Percentiles rank a stretch among this genome's conserved stretches.
phyloP scores from a whole-genome alignment of 176 grass and related monocot genomes.

The Phoenix roebelenii region DNA sequence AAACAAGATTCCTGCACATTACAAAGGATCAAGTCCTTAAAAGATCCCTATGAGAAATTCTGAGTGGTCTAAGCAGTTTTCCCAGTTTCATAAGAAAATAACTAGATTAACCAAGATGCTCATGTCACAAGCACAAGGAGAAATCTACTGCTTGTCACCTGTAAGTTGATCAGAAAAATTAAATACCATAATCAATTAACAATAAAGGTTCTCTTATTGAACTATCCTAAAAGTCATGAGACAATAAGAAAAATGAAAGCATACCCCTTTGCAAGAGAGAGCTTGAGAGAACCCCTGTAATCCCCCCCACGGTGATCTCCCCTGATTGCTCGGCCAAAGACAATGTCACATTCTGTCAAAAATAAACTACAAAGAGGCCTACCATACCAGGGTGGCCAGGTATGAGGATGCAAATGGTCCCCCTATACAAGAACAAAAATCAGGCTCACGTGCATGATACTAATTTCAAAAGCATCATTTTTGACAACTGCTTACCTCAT shows the following conservation, averaged over 20 bases:
- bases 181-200: too few relatives aligned
- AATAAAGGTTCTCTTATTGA: too few relatives aligned
- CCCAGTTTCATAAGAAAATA: too few relatives aligned
- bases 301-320: constrained; percentile 47
- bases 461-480: not conserved
- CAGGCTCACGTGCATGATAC: not conserved
- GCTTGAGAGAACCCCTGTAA: constrained; percentile 67
- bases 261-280: constrained; percentile 67
- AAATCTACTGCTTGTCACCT: too few relatives aligned
- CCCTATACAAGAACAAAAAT: constrained; percentile 6
- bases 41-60: too few relatives aligned
- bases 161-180: too few relatives aligned
- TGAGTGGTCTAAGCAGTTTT: too few relatives aligned
- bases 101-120: too few relatives aligned
- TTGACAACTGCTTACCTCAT: constrained; percentile 46
- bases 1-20: too few relatives aligned
- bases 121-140: too few relatives aligned
- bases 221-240: too few relatives aligned
- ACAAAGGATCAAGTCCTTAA: too few relatives aligned
- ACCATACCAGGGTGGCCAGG: constrained; percentile 61
- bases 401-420: constrained; percentile 38
- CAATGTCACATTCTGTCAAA: constrained; percentile 87
- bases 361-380: constrained; percentile 79
- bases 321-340: constrained; percentile 62
- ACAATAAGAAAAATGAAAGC: constrained; percentile 3